Evolutionary conservation across 1,284 basidiomycete genomes (phyloP).

Genomic region (Ustilago hordei): DNA sequence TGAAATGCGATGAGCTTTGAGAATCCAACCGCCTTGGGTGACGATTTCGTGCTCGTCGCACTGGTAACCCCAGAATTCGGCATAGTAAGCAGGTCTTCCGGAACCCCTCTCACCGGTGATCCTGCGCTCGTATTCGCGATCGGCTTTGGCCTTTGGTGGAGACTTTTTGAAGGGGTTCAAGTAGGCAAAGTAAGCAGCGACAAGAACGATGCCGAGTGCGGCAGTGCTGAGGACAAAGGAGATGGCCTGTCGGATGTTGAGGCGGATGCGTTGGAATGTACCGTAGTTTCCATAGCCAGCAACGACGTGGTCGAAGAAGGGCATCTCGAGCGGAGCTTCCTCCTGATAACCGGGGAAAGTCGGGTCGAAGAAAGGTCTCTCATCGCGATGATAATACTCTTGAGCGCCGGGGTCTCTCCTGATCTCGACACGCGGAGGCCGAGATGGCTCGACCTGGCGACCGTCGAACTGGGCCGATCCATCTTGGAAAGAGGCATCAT

Average conservation of each 20-base stretch:
- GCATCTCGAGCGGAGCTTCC: constrained; percentile 59
- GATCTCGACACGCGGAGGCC: constrained; percentile 41
- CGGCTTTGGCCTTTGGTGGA: constrained; percentile 57
- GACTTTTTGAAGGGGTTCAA: constrained; percentile 65
- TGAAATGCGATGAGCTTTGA: constrained; percentile 68
- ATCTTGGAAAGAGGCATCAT: constrained; percentile 18
- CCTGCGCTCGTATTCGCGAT: constrained; percentile 67
- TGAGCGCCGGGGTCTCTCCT: constrained; percentile 24
- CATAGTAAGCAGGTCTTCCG: constrained; percentile 65
- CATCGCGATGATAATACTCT: constrained; percentile 27
- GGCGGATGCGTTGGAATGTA: constrained; percentile 46
- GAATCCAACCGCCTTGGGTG: constrained; percentile 67
- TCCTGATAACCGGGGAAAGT: constrained; percentile 52
- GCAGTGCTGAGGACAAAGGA: constrained; percentile 55
- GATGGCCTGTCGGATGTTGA: constrained; percentile 60
- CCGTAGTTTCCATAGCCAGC: constrained; percentile 63
- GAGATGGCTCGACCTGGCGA: constrained; percentile 7
- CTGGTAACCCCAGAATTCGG: constrained; percentile 70
- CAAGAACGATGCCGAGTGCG: constrained; percentile 49
- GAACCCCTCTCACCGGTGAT: constrained; percentile 67
- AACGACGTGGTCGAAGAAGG: constrained; percentile 67
- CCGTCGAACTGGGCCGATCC: constrained; percentile 24
- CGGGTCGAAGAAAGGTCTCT: constrained; percentile 57
- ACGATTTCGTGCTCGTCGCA: constrained; percentile 69
- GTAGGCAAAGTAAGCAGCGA: constrained; percentile 58